phyloP scores from a whole-genome alignment of 345 rosid genomes.

The Aquilaria malaccensis region DNA sequence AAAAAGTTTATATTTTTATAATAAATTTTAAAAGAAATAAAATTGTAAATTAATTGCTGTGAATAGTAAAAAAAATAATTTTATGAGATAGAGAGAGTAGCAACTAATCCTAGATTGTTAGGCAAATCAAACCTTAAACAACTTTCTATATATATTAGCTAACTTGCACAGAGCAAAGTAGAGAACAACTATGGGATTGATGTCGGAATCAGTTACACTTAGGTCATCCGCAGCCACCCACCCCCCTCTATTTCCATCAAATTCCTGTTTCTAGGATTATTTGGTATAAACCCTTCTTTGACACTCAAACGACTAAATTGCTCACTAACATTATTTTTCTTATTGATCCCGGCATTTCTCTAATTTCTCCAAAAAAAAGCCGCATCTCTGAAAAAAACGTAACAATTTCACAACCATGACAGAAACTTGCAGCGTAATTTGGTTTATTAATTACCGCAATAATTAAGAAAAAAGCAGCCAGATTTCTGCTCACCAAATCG shows the following conservation, averaged over 20 bases:
- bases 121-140: too few relatives aligned
- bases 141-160: too few relatives aligned
- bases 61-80: too few relatives aligned
- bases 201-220: constrained; percentile 24
- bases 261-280: background rate
- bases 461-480: background rate
- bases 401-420: background rate
- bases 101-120: too few relatives aligned
- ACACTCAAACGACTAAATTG: constrained; percentile 15
- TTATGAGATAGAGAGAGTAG: too few relatives aligned
- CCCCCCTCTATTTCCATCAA: constrained; percentile 26
- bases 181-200: too few relatives aligned
- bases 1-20: too few relatives aligned
- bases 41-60: too few relatives aligned
- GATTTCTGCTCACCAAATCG: constrained; percentile 82
- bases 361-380: constrained; percentile 7
- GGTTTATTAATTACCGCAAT: too few relatives aligned
- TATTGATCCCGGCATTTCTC: background rate
- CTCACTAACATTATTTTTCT: background rate
- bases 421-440: too few relatives aligned
- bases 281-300: constrained; percentile 5
- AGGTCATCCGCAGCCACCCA: constrained; percentile 73
- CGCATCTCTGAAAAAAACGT: constrained; percentile 6
- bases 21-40: too few relatives aligned
- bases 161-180: too few relatives aligned